Evolutionary conservation across 192 early-diverging fungal genomes (phyloP).

Genomic region (Mortierella hygrophila): DNA sequence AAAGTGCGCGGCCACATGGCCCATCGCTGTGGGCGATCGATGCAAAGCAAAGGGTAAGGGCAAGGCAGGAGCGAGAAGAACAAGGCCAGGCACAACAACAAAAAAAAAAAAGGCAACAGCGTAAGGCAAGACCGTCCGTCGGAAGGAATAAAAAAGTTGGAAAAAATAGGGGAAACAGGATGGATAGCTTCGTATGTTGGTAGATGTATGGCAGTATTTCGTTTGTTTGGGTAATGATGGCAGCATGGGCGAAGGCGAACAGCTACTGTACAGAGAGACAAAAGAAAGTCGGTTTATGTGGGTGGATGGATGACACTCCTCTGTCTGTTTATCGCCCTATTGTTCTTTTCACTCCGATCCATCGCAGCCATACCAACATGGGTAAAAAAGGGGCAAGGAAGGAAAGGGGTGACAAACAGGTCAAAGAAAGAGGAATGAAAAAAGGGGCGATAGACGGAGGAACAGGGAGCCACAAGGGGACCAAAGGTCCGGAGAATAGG

Average conservation of each 20-base stretch:
- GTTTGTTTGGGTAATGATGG: background rate
- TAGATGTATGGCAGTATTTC: background rate
- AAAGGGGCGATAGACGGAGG: background rate
- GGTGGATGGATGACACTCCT: background rate
- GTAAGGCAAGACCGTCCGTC: background rate
- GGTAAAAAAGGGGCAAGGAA: background rate
- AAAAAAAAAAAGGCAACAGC: background rate
- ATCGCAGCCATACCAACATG: background rate
- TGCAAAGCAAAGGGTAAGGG: background rate
- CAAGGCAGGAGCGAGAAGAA: background rate
- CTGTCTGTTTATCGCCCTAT: background rate
- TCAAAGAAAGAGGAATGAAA: background rate
- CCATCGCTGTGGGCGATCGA: background rate
- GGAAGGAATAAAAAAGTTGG: background rate
- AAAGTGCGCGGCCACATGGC: slow-evolving; percentile 3
- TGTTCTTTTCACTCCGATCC: background rate
- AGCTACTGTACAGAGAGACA: background rate
- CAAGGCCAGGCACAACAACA: background rate
- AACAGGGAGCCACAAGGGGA: background rate
- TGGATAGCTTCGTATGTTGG: background rate
- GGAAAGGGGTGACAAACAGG: background rate
- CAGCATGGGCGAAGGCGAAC: slow-evolving; percentile 2
- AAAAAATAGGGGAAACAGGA: background rate
- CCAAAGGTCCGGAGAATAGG: background rate
- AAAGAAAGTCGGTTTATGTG: background rate